Evolutionary conservation across 2,329 filamentous ascomycete genomes (phyloP).

Genomic region (Botrytis medusae): DNA sequence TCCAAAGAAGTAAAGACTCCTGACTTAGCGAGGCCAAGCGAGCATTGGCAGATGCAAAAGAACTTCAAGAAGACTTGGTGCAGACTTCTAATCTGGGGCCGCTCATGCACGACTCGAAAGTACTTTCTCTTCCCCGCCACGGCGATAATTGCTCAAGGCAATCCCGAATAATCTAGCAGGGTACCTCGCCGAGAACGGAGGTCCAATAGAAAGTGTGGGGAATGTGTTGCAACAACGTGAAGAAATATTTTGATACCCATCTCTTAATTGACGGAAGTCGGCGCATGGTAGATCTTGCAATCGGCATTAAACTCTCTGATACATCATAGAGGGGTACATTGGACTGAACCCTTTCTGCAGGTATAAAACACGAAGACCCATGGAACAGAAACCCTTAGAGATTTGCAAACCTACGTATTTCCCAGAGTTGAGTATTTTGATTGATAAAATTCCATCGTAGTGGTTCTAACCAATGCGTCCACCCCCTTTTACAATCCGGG

Average conservation of each 20-base stretch:
- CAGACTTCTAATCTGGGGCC: conserved; percentile 8
- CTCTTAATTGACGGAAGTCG: neutral
- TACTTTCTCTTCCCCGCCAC: conserved; percentile 5
- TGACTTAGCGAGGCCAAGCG: neutral
- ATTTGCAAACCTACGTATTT: neutral
- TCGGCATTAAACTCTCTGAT: neutral
- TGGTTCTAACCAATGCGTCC: neutral
- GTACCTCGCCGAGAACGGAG: neutral
- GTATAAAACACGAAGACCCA: neutral
- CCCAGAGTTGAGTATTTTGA: neutral
- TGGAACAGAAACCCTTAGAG: neutral
- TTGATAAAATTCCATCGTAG: too few species aligned
- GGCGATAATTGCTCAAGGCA: neutral
- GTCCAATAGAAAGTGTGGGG: neutral
- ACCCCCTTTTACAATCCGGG: neutral
- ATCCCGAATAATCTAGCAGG: neutral
- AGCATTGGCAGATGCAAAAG: neutral
- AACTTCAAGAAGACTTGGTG: neutral
- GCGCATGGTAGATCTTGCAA: neutral
- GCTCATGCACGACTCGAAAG: conserved; percentile 10
- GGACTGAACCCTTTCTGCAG: neutral
- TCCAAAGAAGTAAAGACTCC: neutral
- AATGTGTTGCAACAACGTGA: neutral
- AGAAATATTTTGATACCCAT: neutral
- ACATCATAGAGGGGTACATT: neutral